These are phyloP conservation scores for Aureobasidium lini DNA, from an alignment of 2,329 filamentous ascomycete species.

Conservation along the genomic window DNA sequence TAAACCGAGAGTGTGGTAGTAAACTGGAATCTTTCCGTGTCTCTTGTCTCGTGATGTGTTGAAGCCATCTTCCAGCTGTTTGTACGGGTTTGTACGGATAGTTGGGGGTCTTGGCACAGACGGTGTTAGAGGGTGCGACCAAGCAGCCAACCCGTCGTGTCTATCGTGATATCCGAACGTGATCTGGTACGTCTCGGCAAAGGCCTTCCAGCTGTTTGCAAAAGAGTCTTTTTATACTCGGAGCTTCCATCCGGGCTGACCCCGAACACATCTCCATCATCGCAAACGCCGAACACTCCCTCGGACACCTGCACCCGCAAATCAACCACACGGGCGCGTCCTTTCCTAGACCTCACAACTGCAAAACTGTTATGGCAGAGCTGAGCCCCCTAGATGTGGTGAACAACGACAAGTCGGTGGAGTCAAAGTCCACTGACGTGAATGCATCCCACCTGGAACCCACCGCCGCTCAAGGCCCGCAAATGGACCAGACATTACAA, in stretches of 20 bases:
- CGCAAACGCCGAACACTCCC: no score
- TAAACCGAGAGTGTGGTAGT: slow-evolving; percentile 5
- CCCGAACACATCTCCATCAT: no score
- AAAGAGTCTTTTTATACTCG: no score
- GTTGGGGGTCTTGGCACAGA: no score
- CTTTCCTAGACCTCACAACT: neutral
- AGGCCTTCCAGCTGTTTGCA: no score
- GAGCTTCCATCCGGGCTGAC: no score
- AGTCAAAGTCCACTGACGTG: slow-evolving; percentile 55
- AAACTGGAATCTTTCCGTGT: neutral
- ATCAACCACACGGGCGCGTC: neutral
- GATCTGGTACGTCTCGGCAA: no score
- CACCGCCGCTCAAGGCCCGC: slow-evolving; percentile 44
- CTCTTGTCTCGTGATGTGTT: neutral
- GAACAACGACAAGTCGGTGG: slow-evolving; percentile 62
- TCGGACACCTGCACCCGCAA: neutral
- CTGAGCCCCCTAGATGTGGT: slow-evolving; percentile 63
- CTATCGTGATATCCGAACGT: no score
- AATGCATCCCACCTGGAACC: slow-evolving; percentile 48
- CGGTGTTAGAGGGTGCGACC: no score
- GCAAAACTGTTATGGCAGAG: slow-evolving; percentile 61
- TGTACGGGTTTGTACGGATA: no score
- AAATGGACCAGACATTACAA: slow-evolving; percentile 22
- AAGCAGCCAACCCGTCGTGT: no score
- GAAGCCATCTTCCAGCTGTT: neutral